Percentiles rank a stretch among this genome's conserved stretches.
Evolutionary conservation across 768 basidiomycete genomes (phyloP).

Genomic region (Pholiota microspora): DNA sequence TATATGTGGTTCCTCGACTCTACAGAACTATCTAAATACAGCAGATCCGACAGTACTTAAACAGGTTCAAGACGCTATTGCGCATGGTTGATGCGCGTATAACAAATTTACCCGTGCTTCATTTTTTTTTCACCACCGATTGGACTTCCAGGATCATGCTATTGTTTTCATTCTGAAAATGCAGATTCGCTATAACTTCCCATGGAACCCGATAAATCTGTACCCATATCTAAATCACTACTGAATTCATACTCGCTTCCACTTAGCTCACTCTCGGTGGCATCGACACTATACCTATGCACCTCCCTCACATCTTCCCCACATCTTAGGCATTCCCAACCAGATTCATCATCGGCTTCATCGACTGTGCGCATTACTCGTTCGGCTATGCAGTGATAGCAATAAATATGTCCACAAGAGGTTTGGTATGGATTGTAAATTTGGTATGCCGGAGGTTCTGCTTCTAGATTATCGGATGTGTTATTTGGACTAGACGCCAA

Average conservation of each 20-base stretch:
- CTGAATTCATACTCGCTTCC: slow-evolving; percentile 64
- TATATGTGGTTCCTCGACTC: slow-evolving; percentile 51
- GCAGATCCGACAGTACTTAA: slow-evolving; percentile 74
- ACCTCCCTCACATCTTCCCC: slow-evolving; percentile 60
- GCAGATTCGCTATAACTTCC: slow-evolving; percentile 49
- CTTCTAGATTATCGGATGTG: slow-evolving; percentile 19
- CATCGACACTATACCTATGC: slow-evolving; percentile 53
- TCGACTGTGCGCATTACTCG: slow-evolving; percentile 73
- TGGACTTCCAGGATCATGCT: not conserved
- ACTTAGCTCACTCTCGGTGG: slow-evolving; percentile 36
- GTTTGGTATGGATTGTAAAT: slow-evolving; percentile 83
- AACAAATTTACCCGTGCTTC: too few species aligned
- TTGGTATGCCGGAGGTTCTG: slow-evolving; percentile 54
- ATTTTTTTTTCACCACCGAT: not conserved
- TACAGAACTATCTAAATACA: slow-evolving; percentile 63
- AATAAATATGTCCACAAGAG: slow-evolving; percentile 84
- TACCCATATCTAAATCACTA: slow-evolving; percentile 47
- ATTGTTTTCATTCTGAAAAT: slow-evolving; percentile 32
- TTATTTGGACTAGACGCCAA: slow-evolving; percentile 22
- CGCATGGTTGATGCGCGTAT: slow-evolving; percentile 14
- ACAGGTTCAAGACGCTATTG: slow-evolving; percentile 60
- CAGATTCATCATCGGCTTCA: slow-evolving; percentile 51
- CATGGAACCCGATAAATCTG: slow-evolving; percentile 57
- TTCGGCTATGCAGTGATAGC: slow-evolving; percentile 90
- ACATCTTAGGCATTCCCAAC: slow-evolving; percentile 88